phyloP scores from a whole-genome alignment of 441 rosid species.

The Erodium moschatum region DNA sequence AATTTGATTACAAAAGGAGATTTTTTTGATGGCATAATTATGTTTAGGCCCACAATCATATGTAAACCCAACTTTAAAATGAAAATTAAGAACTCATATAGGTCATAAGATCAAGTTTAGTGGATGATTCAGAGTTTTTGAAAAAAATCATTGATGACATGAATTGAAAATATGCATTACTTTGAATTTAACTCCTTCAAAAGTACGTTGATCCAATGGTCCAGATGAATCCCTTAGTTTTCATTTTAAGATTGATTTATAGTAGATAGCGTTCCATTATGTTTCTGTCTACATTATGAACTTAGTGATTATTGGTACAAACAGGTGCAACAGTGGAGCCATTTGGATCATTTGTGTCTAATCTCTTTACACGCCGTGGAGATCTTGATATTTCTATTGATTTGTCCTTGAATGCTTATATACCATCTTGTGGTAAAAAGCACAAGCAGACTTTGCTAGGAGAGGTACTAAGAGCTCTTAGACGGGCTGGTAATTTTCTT shows the following conservation, averaged over 20 bases:
- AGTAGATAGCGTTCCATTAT: too few species aligned
- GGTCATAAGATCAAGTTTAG: too few species aligned
- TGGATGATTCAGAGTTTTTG: too few species aligned
- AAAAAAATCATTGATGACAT: too few species aligned
- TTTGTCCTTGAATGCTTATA: conserved; percentile 40
- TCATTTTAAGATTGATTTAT: too few species aligned
- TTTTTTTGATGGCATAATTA: not conserved
- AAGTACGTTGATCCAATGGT: too few species aligned
- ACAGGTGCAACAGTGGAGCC: conserved; percentile 84
- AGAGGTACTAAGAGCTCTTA: conserved; percentile 49
- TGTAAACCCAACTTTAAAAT: too few species aligned
- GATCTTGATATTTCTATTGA: conserved; percentile 80
- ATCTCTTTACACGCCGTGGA: conserved; percentile 75
- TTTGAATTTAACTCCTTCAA: too few species aligned
- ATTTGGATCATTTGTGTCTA: conserved; percentile 80
- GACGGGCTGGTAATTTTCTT: conserved; percentile 37
- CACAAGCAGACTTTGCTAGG: conserved; percentile 47
- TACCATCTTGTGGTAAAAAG: conserved; percentile 61
- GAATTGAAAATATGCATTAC: too few species aligned
- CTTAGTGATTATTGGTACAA: conserved; percentile 18
- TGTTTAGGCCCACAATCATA: too few species aligned
- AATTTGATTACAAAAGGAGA: not conserved
- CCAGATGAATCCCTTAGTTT: too few species aligned
- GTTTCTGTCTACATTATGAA: not conserved
- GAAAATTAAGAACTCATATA: not conserved